Evolutionary conservation across 331 rosid species (phyloP).

Genomic region (Cydonia oblonga): DNA sequence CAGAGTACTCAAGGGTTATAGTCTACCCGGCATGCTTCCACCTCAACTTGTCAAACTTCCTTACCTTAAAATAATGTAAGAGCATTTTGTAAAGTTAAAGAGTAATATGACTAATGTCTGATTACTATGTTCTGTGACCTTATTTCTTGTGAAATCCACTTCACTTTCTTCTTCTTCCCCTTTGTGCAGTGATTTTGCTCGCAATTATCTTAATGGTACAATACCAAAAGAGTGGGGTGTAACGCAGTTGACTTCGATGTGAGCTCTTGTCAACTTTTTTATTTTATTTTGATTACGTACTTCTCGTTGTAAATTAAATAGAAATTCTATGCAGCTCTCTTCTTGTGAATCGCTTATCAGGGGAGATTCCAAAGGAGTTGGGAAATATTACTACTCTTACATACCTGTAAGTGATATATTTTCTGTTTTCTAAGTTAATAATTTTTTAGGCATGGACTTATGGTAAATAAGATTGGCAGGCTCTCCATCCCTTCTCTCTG

Average conservation of each 20-base stretch:
- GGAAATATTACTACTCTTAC: conserved; percentile 51
- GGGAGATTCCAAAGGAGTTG: conserved; percentile 64
- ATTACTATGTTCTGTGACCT: background rate
- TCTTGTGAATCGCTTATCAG: conserved; percentile 61
- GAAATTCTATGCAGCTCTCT: conserved; percentile 48
- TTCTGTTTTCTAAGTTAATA: background rate
- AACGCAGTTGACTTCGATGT: conserved; percentile 41
- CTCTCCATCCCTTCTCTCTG: background rate
- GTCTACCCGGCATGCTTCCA: conserved; percentile 74
- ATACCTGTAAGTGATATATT: conserved; percentile 39
- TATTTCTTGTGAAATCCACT: background rate
- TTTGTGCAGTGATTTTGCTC: conserved; percentile 45
- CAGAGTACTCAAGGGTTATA: conserved; percentile 42
- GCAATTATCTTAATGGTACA: conserved; percentile 57
- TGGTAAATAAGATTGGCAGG: background rate
- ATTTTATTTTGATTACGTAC: background rate
- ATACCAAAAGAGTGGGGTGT: conserved; percentile 76
- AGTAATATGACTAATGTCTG: background rate
- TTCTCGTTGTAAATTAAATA: conserved; percentile 17
- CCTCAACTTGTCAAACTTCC: conserved; percentile 75
- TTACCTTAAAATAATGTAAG: conserved; percentile 60
- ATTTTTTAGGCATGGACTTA: background rate
- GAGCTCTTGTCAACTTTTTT: conserved; percentile 17
- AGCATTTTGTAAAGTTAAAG: background rate
- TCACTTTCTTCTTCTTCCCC: background rate